Evolutionary conservation across 2,329 filamentous ascomycete genomes (phyloP), one percentile per base, ranked within the genome.

Genomic region (Cadophora luteo-olivacea): DNA sequence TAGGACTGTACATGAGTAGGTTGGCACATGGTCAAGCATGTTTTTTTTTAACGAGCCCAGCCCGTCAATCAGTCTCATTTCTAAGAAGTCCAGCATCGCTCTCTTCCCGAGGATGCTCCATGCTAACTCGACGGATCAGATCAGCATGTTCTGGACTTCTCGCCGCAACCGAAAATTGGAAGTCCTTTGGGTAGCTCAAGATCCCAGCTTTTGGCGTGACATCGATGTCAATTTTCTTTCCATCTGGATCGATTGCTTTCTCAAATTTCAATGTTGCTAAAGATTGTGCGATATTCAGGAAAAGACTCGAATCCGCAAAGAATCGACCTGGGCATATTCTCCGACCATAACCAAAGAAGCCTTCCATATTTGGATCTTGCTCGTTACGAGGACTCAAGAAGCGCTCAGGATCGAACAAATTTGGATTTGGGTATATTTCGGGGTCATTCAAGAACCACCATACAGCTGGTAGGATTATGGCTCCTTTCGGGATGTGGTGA

Each of bases 221-320:
- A 24, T 24, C n/a, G 24, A 52, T 52, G 2, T n/a, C n/a, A 25
- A 24, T 22, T 4, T 52, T 9, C 7, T 8, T 25, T 25, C 49
- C 24, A 12, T 25, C 24, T 14, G 24, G n/a, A 24, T 25, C n/a
- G 1, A 52, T 9, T 25, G 24, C n/a, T 52, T 22, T 25, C 12
- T 52, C 22, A n/a, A 52, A 52, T n/a, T 52, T 52, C n/a, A 52
- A 25, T 25, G 49, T 52, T 24, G 49, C n/a, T 22, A 52, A 52
- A 24, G 49, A 52, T 25, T 52, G 49, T 8, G 49, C 49, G 9
- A 52, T 25, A 24, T 52, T 24, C n/a, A 52, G n/a, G 22, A 7
- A 52, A 12, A 24, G 22, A 24, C 49, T 25, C 9, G 24, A 24
- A 25, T 52, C 49, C 22, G 49, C 24, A 52, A 52, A 52, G 49